phyloP scores from a whole-genome alignment of 768 basidiomycete species.

The Collybiopsis confluens region DNA sequence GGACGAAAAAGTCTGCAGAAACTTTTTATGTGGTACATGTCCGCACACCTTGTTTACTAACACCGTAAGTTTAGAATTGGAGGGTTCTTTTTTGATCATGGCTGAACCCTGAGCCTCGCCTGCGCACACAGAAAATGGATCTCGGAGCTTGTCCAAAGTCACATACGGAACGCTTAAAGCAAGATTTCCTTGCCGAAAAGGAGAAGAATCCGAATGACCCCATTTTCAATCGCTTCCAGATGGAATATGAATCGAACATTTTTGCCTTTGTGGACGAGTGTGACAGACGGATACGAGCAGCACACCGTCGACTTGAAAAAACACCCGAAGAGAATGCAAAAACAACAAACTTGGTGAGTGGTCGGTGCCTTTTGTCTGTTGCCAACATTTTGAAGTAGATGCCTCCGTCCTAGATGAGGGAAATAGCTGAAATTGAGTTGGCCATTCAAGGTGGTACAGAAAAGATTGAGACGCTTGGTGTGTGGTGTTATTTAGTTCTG shows the following conservation, averaged over 20 bases:
- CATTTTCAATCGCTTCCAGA: slow-evolving; percentile 83
- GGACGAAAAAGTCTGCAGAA: slow-evolving; percentile 97
- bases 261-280: slow-evolving; percentile 97
- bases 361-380: slow-evolving; percentile 3
- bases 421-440: slow-evolving; percentile 98
- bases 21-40: slow-evolving; percentile 98
- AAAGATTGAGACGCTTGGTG: slow-evolving; percentile 92
- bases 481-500: slow-evolving; percentile 20
- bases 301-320: slow-evolving; percentile 95
- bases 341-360: slow-evolving; percentile 85
- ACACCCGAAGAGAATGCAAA: slow-evolving; percentile 99
- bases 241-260: slow-evolving; percentile 94
- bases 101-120: neutral
- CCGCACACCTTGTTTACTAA: slow-evolving; percentile 97
- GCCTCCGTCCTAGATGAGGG: slow-evolving; percentile 69
- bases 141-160: slow-evolving; percentile 96
- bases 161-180: slow-evolving; percentile 91
- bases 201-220: slow-evolving; percentile 75
- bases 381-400: neutral
- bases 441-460: slow-evolving; percentile 98
- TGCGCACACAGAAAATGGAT: slow-evolving; percentile 97
- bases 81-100: neutral
- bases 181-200: slow-evolving; percentile 78
- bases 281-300: slow-evolving; percentile 90
- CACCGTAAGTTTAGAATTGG: slow-evolving; percentile 58